Evolutionary conservation across 441 rosid genomes (phyloP), one percentile per base, ranked within the genome.

Genomic region (Mallotus japonicus): DNA sequence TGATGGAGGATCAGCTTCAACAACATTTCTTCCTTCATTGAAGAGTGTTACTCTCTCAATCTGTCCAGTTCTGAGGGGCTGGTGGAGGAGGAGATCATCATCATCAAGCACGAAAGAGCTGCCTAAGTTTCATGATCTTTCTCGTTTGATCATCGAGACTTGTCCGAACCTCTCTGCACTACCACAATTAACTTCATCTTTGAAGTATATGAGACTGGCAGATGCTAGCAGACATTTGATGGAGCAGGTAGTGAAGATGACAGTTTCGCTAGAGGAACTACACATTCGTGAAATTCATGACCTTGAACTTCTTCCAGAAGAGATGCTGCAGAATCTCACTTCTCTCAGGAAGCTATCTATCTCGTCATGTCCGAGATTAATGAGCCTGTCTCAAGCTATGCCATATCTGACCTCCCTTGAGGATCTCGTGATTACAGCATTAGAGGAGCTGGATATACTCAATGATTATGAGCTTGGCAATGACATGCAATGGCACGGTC

Each of bases 11-110:
- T 67, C 19, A 15, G 44, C n/a, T 6, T 57, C 37, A 15, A n/a
- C n/a, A 11, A 51, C 37, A 8, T 60, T 70, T 34, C 49, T 73
- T 37, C 71, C 68, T 9, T 62, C 76, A n/a, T 73, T 72, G 7
- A 57, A 46, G 63, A 0, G 0, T 3, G 71, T 79, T 40, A 0
- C 0, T 0, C 22, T 77, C 2, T 0, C 0, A 0, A 0, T 8
- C 0, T 71, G 80, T 24, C 44, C 17, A n/a, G 32, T 65, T 13
- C 68, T 76, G 34, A 70, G 72, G 82, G 78, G 78, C 49, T 80
- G 40, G 40, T 37, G 40, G 40, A 37, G 40, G 40, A 37, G 40
- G 6, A 37, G 40, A 59, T 6, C 63, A 59, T 59, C 42, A 22
- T 59, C 37, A 59, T 28, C 40, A 59, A 59, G 13, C 40, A 37